Conservation (phyloP, 2,329 filamentous ascomycete genomes). For the Acrodontium crateriforme region DNA sequence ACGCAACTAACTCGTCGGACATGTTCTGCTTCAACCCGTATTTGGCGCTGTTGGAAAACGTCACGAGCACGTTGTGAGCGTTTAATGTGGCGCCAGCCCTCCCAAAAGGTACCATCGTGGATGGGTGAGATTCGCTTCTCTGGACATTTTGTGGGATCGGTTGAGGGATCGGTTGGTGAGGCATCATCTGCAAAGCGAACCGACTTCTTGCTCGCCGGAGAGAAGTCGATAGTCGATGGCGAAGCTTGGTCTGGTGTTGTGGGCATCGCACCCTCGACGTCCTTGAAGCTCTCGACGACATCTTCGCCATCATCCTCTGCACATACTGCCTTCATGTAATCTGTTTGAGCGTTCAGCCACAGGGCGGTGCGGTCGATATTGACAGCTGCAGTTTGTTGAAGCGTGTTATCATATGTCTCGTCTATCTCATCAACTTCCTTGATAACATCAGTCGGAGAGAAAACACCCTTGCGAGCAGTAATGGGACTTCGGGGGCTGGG, state of each 20-base stretch:
- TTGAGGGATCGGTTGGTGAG: constrained; percentile 1
- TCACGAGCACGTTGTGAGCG: constrained; percentile 50
- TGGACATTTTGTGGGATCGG: too few relatives aligned
- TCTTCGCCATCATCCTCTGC: constrained; percentile 14
- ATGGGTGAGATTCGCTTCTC: constrained; percentile 20
- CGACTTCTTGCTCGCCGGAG: constrained; percentile 48
- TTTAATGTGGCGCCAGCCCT: constrained; percentile 50
- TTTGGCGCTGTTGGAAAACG: constrained; percentile 69
- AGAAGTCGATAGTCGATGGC: constrained; percentile 12
- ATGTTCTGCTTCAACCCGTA: constrained; percentile 80
- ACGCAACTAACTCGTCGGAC: constrained; percentile 63
- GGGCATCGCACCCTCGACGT: constrained; percentile 17
- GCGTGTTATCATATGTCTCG: constrained; percentile 58
- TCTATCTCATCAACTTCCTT: constrained; percentile 40
- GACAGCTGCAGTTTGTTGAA: constrained; percentile 55
- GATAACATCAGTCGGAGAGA: constrained; percentile 23
- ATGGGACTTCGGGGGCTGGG: constrained; percentile 35
- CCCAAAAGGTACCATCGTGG: constrained; percentile 55
- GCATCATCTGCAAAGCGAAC: constrained; percentile 54
- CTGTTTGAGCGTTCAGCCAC: constrained; percentile 73
- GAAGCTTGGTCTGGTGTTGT: constrained; percentile 17
- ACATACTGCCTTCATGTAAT: constrained; percentile 38
- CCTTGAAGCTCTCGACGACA: constrained; percentile 16
- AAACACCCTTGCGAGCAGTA: constrained; percentile 45
- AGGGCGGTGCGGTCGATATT: constrained; percentile 73